Evolutionary conservation across 768 basidiomycete genomes (phyloP).

Genomic region (Pseudohyphozyma bogoriensis): DNA sequence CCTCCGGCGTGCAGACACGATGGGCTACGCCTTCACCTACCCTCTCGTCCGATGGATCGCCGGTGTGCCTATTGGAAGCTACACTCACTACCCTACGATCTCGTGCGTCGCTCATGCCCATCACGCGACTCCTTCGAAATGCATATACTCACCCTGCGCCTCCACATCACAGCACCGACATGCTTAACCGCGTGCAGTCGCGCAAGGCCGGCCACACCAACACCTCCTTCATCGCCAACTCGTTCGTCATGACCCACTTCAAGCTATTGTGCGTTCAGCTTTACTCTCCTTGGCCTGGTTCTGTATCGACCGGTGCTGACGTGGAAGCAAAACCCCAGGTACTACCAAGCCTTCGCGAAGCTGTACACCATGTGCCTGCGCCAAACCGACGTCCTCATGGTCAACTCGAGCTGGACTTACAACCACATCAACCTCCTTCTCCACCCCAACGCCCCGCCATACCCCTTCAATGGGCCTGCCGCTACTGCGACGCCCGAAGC

Average conservation of each 20-base stretch:
- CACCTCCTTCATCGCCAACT: constrained; percentile 47
- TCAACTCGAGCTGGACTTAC: constrained; percentile 92
- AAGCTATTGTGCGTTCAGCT: constrained; percentile 54
- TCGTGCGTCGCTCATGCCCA: constrained; percentile 4
- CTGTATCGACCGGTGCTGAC: neutral
- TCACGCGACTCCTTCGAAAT: neutral
- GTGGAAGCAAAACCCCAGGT: constrained; percentile 43
- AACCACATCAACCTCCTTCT: constrained; percentile 70
- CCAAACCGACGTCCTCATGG: constrained; percentile 59
- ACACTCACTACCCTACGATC: constrained; percentile 94
- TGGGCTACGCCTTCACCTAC: constrained; percentile 95
- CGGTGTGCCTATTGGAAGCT: constrained; percentile 59
- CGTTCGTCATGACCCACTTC: constrained; percentile 48
- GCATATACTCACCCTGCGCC: neutral
- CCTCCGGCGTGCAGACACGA: constrained; percentile 56
- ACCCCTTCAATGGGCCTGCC: neutral
- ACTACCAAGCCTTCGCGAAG: constrained; percentile 79
- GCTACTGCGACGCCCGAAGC: neutral
- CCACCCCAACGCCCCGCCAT: neutral
- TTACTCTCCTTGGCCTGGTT: neutral
- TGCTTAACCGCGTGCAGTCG: constrained; percentile 68
- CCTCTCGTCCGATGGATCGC: constrained; percentile 57
- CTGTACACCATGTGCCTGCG: constrained; percentile 67
- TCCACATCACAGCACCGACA: constrained; percentile 59
- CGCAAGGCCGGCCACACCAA: constrained; percentile 57